These are phyloP conservation scores for Brassica balearica DNA, from an alignment of 441 rosid species.

Conservation along the genomic window DNA sequence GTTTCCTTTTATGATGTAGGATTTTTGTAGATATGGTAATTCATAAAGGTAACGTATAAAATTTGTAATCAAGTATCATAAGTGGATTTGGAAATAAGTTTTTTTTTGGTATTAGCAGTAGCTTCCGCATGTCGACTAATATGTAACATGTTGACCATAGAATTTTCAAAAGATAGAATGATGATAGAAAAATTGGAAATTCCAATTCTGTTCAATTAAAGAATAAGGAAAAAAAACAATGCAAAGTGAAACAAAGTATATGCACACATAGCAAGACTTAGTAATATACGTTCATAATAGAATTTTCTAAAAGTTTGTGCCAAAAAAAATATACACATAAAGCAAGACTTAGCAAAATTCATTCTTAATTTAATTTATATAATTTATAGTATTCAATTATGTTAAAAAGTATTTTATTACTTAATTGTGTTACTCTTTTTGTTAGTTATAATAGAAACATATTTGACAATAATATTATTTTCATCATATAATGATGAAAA, in stretches of 20 bases:
- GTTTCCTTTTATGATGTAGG: neutral
- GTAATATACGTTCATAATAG: neutral
- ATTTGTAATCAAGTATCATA: too few species aligned
- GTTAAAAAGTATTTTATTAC: neutral
- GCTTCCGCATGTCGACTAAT: too few species aligned
- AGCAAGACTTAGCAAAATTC: neutral
- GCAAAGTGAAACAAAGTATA: neutral
- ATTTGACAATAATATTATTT: neutral
- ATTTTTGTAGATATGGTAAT: neutral
- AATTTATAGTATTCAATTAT: neutral
- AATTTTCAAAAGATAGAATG: neutral
- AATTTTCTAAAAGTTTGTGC: neutral
- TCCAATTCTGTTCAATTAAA: neutral
- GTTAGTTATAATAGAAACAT: neutral
- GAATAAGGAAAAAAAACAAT: neutral
- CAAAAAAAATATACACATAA: neutral
- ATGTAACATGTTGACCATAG: too few species aligned
- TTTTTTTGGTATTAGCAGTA: too few species aligned
- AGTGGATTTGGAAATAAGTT: too few species aligned
- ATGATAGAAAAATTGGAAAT: neutral
- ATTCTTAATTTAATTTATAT: neutral
- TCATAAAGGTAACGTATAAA: neutral
- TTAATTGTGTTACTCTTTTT: neutral
- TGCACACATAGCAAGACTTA: neutral
- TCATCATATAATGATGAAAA: neutral